phyloP scores from a whole-genome alignment of 441 rosid species.

The Croton setiger region DNA sequence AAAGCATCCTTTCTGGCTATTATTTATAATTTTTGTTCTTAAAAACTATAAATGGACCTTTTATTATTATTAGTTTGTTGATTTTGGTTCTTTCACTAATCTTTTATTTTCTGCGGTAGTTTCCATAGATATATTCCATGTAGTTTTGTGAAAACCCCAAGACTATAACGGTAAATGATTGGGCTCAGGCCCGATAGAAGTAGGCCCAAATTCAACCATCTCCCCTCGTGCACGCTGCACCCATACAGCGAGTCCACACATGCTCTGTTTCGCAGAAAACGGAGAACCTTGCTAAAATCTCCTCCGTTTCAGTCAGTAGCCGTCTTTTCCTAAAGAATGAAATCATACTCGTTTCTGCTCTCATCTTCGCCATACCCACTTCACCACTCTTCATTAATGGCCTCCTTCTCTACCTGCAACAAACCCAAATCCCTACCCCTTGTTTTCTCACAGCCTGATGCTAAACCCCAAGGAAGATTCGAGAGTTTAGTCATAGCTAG shows the following conservation, averaged over 20 bases:
- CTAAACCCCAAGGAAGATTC: constrained; percentile 26
- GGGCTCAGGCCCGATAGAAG: not conserved
- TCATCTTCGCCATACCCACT: constrained; percentile 22
- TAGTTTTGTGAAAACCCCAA: too few species aligned
- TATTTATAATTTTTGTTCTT: too few species aligned
- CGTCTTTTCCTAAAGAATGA: constrained; percentile 23
- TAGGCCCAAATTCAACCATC: not conserved
- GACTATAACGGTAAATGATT: too few species aligned
- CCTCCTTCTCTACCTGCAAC: constrained; percentile 10
- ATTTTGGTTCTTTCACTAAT: too few species aligned
- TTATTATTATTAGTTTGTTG: too few species aligned
- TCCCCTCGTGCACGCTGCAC: not conserved
- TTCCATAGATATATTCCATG: too few species aligned
- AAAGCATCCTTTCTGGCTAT: too few species aligned
- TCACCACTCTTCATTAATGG: constrained; percentile 6
- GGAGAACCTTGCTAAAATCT: not conserved
- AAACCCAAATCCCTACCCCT: constrained; percentile 15
- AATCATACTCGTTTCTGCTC: constrained; percentile 3
- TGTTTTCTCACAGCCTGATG: constrained; percentile 2
- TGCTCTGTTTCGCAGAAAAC: not conserved
- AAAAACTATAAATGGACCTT: too few species aligned
- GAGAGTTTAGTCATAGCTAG: constrained; percentile 28
- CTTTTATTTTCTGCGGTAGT: too few species aligned
- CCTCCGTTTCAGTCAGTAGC: not conserved
- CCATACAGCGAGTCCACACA: not conserved